phyloP scores from a whole-genome alignment of 1,284 basidiomycete species.

The Trichosporon asahii region DNA sequence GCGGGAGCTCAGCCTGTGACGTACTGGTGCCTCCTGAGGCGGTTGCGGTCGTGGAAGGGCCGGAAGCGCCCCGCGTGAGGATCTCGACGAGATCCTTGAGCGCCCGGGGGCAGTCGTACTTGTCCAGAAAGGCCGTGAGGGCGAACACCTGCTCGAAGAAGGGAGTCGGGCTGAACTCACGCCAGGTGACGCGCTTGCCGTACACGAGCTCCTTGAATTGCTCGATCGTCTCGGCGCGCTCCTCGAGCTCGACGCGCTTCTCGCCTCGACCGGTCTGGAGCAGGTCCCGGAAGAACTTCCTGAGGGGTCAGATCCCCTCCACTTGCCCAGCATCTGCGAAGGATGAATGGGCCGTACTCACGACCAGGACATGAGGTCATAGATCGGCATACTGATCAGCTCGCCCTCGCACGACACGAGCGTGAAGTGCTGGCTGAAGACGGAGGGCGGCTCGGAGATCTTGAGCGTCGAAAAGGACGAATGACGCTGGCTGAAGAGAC shows the following conservation, averaged over 20 bases:
- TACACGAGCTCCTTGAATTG: neutral
- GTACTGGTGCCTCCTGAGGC: neutral
- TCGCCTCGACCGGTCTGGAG: neutral
- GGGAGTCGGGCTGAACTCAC: neutral
- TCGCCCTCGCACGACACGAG: neutral
- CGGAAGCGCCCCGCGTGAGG: neutral
- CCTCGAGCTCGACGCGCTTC: neutral
- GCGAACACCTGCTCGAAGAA: neutral
- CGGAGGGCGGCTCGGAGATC: neutral
- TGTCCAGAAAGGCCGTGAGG: neutral
- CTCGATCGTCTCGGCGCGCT: neutral
- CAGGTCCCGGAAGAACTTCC: neutral
- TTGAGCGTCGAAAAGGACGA: neutral
- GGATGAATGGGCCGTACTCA: neutral
- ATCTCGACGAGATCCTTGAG: neutral
- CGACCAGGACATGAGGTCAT: constrained; percentile 1
- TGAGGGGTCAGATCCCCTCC: neutral
- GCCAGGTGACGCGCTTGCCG: neutral
- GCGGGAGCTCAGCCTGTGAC: neutral
- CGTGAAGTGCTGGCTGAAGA: neutral
- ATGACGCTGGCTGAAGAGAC: neutral
- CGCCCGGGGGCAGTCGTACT: neutral
- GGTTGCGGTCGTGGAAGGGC: neutral
- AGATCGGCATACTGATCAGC: neutral
- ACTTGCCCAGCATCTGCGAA: neutral